Evolutionary conservation across 768 basidiomycete species (phyloP).

Genomic region (Suillus decipiens): DNA sequence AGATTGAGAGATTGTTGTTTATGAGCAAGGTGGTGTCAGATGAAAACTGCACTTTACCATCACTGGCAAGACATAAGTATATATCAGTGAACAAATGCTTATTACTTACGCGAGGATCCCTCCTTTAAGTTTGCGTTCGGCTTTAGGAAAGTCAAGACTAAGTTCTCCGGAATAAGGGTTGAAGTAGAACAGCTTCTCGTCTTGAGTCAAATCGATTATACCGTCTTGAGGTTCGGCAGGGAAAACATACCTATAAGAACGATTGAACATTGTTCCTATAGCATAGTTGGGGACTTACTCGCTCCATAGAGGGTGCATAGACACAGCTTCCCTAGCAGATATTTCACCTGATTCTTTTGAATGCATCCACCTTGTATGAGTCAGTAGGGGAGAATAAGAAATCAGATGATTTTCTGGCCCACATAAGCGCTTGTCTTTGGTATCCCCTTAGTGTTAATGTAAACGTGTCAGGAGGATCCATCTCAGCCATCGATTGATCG

Average conservation of each 20-base stretch:
- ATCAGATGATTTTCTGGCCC: conserved; percentile 22
- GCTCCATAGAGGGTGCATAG: conserved; percentile 94
- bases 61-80: conserved; percentile 28
- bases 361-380: conserved; percentile 79
- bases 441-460: conserved; percentile 76
- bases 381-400: conserved; percentile 1
- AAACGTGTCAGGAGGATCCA: conserved; percentile 82
- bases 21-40: conserved; percentile 6
- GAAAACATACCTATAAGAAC: conserved; percentile 64
- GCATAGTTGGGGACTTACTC: conserved; percentile 53
- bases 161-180: conserved; percentile 92
- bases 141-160: conserved; percentile 80
- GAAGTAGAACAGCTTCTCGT: conserved; percentile 83
- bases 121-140: conserved; percentile 74
- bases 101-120: conserved; percentile 85
- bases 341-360: conserved; percentile 77
- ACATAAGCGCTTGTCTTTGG: conserved; percentile 91
- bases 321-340: conserved; percentile 66
- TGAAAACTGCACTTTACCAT: conserved; percentile 29
- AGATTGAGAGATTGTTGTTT: conserved; percentile 8
- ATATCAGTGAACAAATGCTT: not conserved
- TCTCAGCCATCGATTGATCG: conserved; percentile 73
- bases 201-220: conserved; percentile 77
- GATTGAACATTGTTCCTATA: not conserved
- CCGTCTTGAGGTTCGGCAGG: conserved; percentile 58